A percentile compares a stretch with the other conserved stretches of the same genome.
phyloP scores from a whole-genome alignment of 2,329 filamentous ascomycete species.

The Aphanoascus verrucosus region DNA sequence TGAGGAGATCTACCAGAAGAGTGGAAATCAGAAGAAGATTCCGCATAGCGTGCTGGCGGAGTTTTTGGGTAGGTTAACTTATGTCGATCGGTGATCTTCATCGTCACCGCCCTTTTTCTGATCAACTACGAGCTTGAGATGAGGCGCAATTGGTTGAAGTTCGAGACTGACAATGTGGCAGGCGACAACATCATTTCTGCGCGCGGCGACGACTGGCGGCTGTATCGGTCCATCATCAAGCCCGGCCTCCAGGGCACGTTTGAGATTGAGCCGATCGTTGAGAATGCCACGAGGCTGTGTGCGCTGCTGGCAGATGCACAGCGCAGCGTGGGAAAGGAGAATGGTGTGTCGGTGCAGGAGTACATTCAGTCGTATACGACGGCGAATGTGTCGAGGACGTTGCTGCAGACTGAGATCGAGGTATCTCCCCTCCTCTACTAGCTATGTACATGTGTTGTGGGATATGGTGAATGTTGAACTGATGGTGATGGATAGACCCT shows the following conservation, averaged over 20 bases:
- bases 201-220: conserved; percentile 29
- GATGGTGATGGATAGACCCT: neutral
- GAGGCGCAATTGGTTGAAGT: neutral
- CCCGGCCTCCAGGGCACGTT: conserved; percentile 27
- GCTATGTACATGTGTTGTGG: no score
- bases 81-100: no score
- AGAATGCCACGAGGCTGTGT: conserved; percentile 21
- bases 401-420: conserved; percentile 22
- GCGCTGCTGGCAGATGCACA: conserved; percentile 21
- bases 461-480: no score
- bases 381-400: conserved; percentile 21
- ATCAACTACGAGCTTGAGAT: no score
- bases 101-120: no score
- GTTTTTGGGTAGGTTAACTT: conserved; percentile 16
- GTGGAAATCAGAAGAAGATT: conserved; percentile 35
- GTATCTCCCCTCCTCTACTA: no score
- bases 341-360: conserved; percentile 18
- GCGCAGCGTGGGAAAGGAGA: neutral
- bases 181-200: conserved; percentile 36
- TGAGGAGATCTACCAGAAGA: conserved; percentile 27
- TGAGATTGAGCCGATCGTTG: conserved; percentile 19
- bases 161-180: conserved; percentile 1
- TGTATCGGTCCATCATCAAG: conserved; percentile 30
- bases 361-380: conserved; percentile 23
- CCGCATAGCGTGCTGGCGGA: conserved; percentile 32